Evolutionary conservation across 176 grass and related monocot species (phyloP).

Genomic region (Bromus sterilis): DNA sequence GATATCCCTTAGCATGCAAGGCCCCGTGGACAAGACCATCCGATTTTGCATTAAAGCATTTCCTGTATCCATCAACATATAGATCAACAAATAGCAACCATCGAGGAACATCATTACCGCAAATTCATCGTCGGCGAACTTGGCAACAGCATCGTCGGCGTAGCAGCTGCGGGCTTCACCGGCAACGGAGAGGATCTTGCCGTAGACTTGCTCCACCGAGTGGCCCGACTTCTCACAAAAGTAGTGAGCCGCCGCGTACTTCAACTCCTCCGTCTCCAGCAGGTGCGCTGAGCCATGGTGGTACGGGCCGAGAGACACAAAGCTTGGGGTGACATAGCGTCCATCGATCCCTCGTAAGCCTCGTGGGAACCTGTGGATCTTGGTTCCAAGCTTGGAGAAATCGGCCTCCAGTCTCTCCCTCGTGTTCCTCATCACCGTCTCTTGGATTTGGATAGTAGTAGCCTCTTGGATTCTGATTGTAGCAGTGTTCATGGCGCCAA

Average conservation of each 20-base stretch:
- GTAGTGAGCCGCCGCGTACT: not conserved
- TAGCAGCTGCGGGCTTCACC: not conserved
- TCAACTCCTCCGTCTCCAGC: not conserved
- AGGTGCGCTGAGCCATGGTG: not conserved
- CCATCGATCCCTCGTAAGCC: not conserved
- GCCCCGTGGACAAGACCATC: not conserved
- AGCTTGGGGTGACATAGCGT: not conserved
- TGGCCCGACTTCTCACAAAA: not conserved
- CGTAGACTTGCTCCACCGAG: not conserved
- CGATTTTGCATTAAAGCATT: not conserved
- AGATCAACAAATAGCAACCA: not conserved
- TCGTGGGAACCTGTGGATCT: not conserved
- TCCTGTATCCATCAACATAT: not conserved
- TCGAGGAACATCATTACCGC: not conserved
- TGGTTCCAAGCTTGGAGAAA: not conserved
- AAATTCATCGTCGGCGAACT: not conserved
- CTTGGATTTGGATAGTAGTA: too few species aligned
- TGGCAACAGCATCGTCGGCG: not conserved
- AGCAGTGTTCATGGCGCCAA: too few species aligned
- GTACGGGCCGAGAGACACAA: not conserved
- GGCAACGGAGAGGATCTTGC: not conserved
- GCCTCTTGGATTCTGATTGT: too few species aligned
- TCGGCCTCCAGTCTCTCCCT: not conserved
- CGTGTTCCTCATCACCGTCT: not conserved
- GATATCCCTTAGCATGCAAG: not conserved